Evolutionary conservation across 192 early-diverging fungal species (phyloP), one percentile per base, ranked within the genome.

Genomic region (Mortierella alpina): DNA sequence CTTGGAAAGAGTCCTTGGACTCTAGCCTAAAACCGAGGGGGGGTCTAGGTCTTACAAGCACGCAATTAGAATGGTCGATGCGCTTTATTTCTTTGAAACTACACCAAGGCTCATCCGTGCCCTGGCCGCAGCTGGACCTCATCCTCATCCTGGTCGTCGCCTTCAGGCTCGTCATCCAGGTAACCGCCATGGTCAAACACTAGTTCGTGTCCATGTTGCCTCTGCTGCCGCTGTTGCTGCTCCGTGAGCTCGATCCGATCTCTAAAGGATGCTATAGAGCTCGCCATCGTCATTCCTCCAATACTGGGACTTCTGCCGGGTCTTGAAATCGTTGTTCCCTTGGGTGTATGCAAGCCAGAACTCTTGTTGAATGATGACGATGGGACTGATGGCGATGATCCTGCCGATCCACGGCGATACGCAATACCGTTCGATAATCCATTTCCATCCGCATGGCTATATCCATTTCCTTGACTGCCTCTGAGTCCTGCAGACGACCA

Each of bases 161-260:
- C 10, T 59, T 66, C 65, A 9, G 44, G 44, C 14, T 68, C 77
- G 22, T 68, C 77, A 46, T 51, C 50, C n/a, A 66, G 13, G 64
- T 59, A 72, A 15, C 58, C 69, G 22, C 46, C 47, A 56, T 68
- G 65, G 40, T 80, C 70, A 72, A 72, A 80, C 17, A 80, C 10
- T 13, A 80, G 48, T 53, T 63, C 59, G 6, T 70, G 66, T 49
- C 68, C 63, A 9, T 40, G 52, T 12, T 15, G 59, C 6, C 63
- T 45, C 41, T 55, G 50, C 18, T 46, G 31, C 20, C 39, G 66
- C 55, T 58, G 66, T 10, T n/a, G 17, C 40, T 63, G 23, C 48
- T 80, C 77, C 23, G 56, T 60, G 22, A 80, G 54, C 54, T 80
- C 77, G 42, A 80, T 72, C 47, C 77, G 53, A 9, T 80, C 77